Evolutionary conservation across 2,329 filamentous ascomycete genomes (phyloP).

Genomic region (Grosmannia serpens): DNA sequence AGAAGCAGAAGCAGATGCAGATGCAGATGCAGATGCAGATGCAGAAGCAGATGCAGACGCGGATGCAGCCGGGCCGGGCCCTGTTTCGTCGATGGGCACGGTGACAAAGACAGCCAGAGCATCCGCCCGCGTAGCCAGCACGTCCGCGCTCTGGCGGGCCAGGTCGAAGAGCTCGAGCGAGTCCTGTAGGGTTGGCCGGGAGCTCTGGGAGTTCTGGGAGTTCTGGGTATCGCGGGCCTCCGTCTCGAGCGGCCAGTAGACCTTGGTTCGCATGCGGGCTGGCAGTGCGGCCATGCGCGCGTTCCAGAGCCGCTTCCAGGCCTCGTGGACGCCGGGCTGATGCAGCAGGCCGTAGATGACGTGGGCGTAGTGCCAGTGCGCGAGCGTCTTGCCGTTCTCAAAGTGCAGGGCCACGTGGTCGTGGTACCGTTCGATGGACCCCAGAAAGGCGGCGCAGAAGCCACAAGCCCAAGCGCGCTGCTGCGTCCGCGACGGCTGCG

Average conservation of each 20-base stretch:
- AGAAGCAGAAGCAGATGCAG: too few relatives aligned
- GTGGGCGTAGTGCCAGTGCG: conserved; percentile 58
- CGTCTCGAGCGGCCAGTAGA: conserved; percentile 46
- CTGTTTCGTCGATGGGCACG: conserved; percentile 15
- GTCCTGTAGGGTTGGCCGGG: conserved; percentile 36
- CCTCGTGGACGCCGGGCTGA: conserved; percentile 48
- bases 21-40: too few relatives aligned
- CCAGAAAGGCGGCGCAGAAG: conserved; percentile 52
- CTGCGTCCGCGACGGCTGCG: conserved; percentile 31
- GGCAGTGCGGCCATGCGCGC: conserved; percentile 32
- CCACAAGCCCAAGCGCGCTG: conserved; percentile 60
- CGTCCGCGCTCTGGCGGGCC: conserved; percentile 42
- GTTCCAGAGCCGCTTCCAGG: conserved; percentile 46
- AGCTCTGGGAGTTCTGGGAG: neutral
- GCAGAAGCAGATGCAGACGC: neutral
- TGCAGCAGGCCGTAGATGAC: conserved; percentile 58
- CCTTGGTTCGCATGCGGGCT: conserved; percentile 39
- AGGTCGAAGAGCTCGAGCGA: conserved; percentile 54
- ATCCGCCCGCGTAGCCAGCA: conserved; percentile 47
- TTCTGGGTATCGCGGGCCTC: neutral
- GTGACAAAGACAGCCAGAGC: conserved; percentile 30
- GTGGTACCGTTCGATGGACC: conserved; percentile 54
- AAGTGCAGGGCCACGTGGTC: conserved; percentile 60
- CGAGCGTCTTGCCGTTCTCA: conserved; percentile 49
- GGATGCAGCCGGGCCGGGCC: neutral